Conservation (phyloP, 2,329 filamentous ascomycete species). For the Fusarium humuli region DNA sequence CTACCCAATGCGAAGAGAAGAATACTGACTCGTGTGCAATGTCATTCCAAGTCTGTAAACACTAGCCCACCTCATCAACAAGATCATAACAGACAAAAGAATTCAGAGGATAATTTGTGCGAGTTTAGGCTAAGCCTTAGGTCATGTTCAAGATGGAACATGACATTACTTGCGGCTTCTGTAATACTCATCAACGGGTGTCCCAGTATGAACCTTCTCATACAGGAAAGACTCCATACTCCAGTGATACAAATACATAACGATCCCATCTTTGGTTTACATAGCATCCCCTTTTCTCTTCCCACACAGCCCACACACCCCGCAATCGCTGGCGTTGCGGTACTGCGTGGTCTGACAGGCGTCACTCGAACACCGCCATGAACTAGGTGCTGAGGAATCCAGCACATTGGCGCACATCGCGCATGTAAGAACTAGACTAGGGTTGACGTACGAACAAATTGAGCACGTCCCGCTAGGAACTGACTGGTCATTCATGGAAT, state of each 20-base stretch:
- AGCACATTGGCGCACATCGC: constrained; percentile 78
- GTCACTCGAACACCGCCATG: constrained; percentile 73
- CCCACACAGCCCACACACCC: constrained; percentile 77
- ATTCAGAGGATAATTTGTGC: too few relatives aligned
- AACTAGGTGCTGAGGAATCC: constrained; percentile 61
- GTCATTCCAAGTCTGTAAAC: background rate
- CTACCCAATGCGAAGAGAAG: background rate
- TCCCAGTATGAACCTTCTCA: background rate
- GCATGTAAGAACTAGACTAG: constrained; percentile 67
- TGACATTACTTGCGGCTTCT: background rate
- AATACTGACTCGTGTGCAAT: background rate
- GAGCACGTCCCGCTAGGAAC: constrained; percentile 57
- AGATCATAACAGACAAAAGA: too few relatives aligned
- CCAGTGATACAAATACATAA: background rate
- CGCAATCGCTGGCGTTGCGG: constrained; percentile 76
- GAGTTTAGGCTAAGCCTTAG: too few relatives aligned
- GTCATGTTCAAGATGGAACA: background rate
- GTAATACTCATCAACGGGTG: background rate
- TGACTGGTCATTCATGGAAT: background rate
- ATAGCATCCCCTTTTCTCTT: constrained; percentile 47
- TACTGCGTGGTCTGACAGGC: constrained; percentile 69
- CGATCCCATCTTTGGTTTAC: background rate
- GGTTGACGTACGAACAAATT: constrained; percentile 77
- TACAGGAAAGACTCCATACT: background rate
- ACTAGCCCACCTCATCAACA: background rate